Conservation (phyloP, 2,329 filamentous ascomycete species). For the Didymellaceae sp. region DNA sequence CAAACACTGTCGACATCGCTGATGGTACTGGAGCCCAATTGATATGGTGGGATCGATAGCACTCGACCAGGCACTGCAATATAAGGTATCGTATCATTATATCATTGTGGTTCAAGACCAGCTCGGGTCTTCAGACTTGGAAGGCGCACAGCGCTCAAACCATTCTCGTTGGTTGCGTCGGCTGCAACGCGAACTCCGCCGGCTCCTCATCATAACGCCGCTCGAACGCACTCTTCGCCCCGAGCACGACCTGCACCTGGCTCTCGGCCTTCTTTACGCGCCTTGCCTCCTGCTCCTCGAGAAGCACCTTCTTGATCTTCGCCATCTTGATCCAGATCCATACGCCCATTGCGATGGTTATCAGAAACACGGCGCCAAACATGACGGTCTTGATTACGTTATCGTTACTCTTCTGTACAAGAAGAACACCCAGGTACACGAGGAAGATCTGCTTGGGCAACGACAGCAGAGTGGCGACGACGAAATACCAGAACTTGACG, state of each 20-base stretch:
- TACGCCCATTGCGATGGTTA: conserved; percentile 39
- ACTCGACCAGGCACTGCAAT: not conserved
- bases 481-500: conserved; percentile 46
- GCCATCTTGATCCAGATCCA: conserved; percentile 47
- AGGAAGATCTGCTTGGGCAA: conserved; percentile 47
- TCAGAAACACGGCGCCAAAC: conserved; percentile 39
- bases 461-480: conserved; percentile 42
- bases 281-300: conserved; percentile 43
- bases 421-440: conserved; percentile 44
- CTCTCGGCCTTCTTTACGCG: conserved; percentile 26
- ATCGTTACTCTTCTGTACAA: conserved; percentile 37
- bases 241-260: conserved; percentile 22
- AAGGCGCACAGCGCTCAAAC: conserved; percentile 19
- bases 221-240: conserved; percentile 26
- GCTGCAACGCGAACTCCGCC: conserved; percentile 26
- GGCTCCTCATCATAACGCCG: conserved; percentile 29
- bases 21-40: conserved; percentile 3
- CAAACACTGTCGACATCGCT: conserved; percentile 5
- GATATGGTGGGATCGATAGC: conserved; percentile 8
- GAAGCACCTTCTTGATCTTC: conserved; percentile 38
- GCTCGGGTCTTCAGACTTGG: not conserved
- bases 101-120: conserved; percentile 1
- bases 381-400: conserved; percentile 37
- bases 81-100: not conserved
- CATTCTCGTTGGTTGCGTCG: conserved; percentile 31